Evolutionary conservation across 305 asterid species (phyloP), one percentile per base, ranked within the genome.

Genomic region (Euphrasia arctica): DNA sequence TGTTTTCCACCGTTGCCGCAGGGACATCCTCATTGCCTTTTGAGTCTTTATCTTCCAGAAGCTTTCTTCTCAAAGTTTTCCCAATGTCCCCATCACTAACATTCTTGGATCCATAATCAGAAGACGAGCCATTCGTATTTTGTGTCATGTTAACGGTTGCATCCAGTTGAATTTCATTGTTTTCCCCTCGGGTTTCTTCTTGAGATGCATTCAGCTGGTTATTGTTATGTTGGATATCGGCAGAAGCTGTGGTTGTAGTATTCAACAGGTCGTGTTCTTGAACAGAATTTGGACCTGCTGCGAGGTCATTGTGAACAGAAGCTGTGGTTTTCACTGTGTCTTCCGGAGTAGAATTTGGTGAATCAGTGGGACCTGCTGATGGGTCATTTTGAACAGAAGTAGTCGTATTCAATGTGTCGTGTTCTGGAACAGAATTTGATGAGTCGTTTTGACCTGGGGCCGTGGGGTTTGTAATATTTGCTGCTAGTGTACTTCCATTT

Each of bases 1-100:
- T 78, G 64, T 90, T 93, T 85, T 88, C 91, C 31, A 85, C 99
- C 34, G 97, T 90, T 50, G 97, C 91, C 70, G 81, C 80, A 62
- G 64, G 82, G 66, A 70, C 74, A 66, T 70, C 83, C 68, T 71
- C 83, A 18, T 74, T 69, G 66, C 70, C 73, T 63, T 82, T 68
- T 14, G 82, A 67, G 61, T 74, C 73, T 51, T 68, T 56, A 52
- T 77, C 92, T 74, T 88, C 86, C 72, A 90, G 97, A 74, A 92
- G 95, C 82, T 90, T 79, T 77, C 98, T 85, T 71, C 80, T 78
- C 28, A 75, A 80, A 70, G 78, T 63, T 65, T 83, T 80, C 59
- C 70, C 85, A 78, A 71, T 73, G 63, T 63, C 95, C 64, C 65
- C 78, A 54, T 58, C 50, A 49, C 54, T 66, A 60, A 29, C 73